phyloP scores from a whole-genome alignment of 352 stramenopile species.

The Globisporangium acanthophoron region DNA sequence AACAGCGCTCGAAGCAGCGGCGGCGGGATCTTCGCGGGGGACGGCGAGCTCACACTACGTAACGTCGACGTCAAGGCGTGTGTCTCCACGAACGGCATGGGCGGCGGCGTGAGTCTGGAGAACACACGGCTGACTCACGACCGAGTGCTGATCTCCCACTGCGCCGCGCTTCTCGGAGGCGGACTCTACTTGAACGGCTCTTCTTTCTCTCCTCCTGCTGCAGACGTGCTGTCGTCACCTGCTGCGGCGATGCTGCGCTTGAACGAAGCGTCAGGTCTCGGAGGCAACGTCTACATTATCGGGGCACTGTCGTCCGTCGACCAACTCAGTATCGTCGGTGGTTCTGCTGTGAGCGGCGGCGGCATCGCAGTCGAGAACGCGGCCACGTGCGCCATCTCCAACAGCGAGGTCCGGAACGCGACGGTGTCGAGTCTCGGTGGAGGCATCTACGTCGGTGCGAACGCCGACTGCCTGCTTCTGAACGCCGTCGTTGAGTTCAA shows the following conservation, averaged over 20 bases:
- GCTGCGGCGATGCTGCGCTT: neutral
- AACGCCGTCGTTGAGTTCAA: slow-evolving; percentile 19
- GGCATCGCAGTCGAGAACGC: slow-evolving; percentile 20
- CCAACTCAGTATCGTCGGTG: slow-evolving; percentile 10
- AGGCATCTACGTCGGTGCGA: slow-evolving; percentile 20
- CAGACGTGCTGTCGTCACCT: neutral
- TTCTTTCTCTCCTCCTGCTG: slow-evolving; percentile 12
- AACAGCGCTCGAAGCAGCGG: slow-evolving; percentile 20
- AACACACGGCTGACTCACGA: slow-evolving; percentile 15
- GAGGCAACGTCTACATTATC: slow-evolving; percentile 27
- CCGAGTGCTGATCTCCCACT: slow-evolving; percentile 15
- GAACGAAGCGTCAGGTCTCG: slow-evolving; percentile 18
- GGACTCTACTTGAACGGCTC: slow-evolving; percentile 27
- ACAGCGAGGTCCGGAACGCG: slow-evolving; percentile 16
- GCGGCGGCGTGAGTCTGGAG: slow-evolving; percentile 24
- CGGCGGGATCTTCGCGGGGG: slow-evolving; percentile 21
- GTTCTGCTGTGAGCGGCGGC: slow-evolving; percentile 20
- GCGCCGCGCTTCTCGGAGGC: slow-evolving; percentile 18
- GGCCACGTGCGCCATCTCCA: slow-evolving; percentile 12
- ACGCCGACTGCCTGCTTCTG: slow-evolving; percentile 19
- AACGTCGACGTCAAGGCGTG: slow-evolving; percentile 19
- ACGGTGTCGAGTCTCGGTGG: slow-evolving; percentile 20
- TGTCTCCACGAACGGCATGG: slow-evolving; percentile 11
- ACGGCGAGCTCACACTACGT: slow-evolving; percentile 19
- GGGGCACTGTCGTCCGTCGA: slow-evolving; percentile 16